phyloP scores from a whole-genome alignment of 2,329 filamentous ascomycete species.

The Teratosphaeria zuluensis region DNA sequence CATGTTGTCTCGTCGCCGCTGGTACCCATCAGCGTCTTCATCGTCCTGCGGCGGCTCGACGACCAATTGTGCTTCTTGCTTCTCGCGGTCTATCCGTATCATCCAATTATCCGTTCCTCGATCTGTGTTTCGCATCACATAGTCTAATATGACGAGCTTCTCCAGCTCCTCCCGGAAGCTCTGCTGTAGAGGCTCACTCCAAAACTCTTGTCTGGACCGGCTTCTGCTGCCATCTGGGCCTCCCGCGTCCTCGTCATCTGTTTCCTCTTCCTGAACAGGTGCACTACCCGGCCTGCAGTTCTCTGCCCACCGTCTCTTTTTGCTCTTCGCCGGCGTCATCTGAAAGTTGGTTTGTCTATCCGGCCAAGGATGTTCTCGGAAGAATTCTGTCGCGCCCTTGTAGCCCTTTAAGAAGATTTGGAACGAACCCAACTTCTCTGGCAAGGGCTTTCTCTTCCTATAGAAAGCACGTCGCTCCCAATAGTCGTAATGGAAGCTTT shows the following conservation, averaged over 20 bases:
- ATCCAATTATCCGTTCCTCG: constrained; percentile 98
- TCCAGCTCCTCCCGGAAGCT: constrained; percentile 91
- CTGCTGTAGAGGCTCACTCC: constrained; percentile 82
- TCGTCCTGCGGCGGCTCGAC: constrained; percentile 59
- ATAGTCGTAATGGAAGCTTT: constrained; percentile 96
- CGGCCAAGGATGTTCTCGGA: constrained; percentile 93
- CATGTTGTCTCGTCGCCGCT: constrained; percentile 67
- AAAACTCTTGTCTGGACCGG: constrained; percentile 52
- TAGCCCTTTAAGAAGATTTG: constrained; percentile 96
- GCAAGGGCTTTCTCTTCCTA: constrained; percentile 75
- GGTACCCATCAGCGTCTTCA: constrained; percentile 25
- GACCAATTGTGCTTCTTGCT: constrained; percentile 71
- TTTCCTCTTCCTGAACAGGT: constrained; percentile 41
- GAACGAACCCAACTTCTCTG: constrained; percentile 87
- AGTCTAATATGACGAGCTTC: constrained; percentile 93
- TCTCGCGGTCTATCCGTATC: constrained; percentile 88
- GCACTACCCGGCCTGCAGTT: constrained; percentile 61
- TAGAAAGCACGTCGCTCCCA: constrained; percentile 88
- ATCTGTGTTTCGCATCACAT: constrained; percentile 98
- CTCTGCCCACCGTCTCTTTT: constrained; percentile 60
- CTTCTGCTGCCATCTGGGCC: constrained; percentile 21
- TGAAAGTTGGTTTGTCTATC: constrained; percentile 67
- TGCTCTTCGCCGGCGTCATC: constrained; percentile 58
- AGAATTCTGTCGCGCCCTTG: constrained; percentile 91
- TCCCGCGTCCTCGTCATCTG: constrained; percentile 19